Percentiles rank a stretch among this genome's conserved stretches.
Conservation (phyloP, 2,329 filamentous ascomycete species). For the Fusarium graminum region DNA sequence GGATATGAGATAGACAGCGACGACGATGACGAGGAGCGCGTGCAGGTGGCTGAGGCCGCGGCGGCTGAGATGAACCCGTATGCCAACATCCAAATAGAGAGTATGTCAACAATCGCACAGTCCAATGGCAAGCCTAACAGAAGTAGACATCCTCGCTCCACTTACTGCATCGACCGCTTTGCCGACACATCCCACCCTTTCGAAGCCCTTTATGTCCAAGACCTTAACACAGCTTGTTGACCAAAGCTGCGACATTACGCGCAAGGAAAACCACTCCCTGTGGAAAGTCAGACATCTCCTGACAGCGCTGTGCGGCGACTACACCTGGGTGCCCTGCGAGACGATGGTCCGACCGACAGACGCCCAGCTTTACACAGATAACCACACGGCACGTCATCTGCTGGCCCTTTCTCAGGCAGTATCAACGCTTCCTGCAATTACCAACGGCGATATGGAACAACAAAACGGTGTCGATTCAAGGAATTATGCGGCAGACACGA, state of each 20-base stretch:
- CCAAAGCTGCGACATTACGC: constrained; percentile 77
- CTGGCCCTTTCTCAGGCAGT: constrained; percentile 49
- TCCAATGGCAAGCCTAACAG: constrained; percentile 47
- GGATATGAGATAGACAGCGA: constrained; percentile 81
- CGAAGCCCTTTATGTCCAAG: constrained; percentile 79
- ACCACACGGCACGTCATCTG: constrained; percentile 58
- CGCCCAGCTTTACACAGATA: constrained; percentile 66
- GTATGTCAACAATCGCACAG: constrained; percentile 60
- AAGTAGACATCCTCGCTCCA: constrained; percentile 77
- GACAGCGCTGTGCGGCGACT: constrained; percentile 80
- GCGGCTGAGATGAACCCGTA: constrained; percentile 82
- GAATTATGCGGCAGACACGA: constrained; percentile 13
- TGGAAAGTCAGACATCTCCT: constrained; percentile 81
- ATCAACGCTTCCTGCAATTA: constrained; percentile 26
- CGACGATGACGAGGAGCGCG: constrained; percentile 75
- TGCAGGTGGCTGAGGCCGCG: constrained; percentile 70
- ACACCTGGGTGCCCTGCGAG: constrained; percentile 74
- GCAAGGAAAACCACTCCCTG: constrained; percentile 78
- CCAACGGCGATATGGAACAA: constrained; percentile 45
- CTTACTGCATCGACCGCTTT: constrained; percentile 81
- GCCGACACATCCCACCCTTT: constrained; percentile 79
- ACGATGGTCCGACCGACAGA: constrained; percentile 70
- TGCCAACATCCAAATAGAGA: constrained; percentile 76
- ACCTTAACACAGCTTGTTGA: constrained; percentile 78
- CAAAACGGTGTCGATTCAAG: constrained; percentile 20